Evolutionary conservation across 805 yeast genomes (phyloP), one percentile per base, ranked within the genome.

Genomic region (Myxozyma neglecta): DNA sequence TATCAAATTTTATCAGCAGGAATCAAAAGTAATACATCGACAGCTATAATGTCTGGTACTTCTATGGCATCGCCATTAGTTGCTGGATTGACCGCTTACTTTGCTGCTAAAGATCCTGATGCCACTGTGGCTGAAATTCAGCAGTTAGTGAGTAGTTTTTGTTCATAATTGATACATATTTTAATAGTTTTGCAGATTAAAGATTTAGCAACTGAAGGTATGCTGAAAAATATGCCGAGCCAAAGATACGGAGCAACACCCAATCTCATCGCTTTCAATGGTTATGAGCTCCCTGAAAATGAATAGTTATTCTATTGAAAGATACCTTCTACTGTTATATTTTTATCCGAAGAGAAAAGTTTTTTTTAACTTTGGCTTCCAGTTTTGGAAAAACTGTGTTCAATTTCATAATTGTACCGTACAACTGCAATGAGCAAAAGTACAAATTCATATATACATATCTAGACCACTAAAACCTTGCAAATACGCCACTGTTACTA

Each of bases 1-100:
- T 86, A 89, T 71, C 88, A 90, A 75, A 85, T 93, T 65, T 80
- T 88, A 69, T 90, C 97, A 44, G 73, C 75, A 14, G 71, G 74
- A 47, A 70, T 67, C 49, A 39, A 45, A 34, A 62, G 70, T 57
- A 59, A 68, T 36, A 51, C 68, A 10, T 64, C 66, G 4, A 32
- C 63, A 14, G 29, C 36, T 7, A 11, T 11, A 29, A 11, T 58
- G 29, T 57, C 63, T 7, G 98, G 98, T 77, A 92, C 97, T 13
- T 92, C 97, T 16, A 93, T 93, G 98, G 96, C 97, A 34, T 87
- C 97, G 36, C 98, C 98, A 47, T 97, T 91, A 73, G 92, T 93
- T 69, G 87, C 91, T 62, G 98, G 98, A 69, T 81, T 93, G 75
- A 84, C 90, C 72, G 83, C 97, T 9, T 93, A 93, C 81, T 39